Percentiles rank a stretch among this genome's conserved stretches.
These are phyloP conservation scores for Echeveria elegans DNA, from an alignment of 164 flowering plant species.

Conservation along the genomic window DNA sequence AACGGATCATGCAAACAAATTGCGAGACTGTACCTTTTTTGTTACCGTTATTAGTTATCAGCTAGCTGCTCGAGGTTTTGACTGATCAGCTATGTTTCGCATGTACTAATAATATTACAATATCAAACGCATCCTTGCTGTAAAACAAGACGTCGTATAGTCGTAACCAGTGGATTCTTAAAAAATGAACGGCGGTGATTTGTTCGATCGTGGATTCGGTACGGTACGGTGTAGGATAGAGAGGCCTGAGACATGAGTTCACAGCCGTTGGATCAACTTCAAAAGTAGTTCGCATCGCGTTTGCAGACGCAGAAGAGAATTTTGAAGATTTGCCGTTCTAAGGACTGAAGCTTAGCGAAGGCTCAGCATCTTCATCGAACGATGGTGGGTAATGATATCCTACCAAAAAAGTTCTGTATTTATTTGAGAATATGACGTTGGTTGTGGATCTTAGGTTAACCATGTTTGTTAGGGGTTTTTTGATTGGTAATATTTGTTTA, in stretches of 20 bases:
- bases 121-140: no score
- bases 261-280: not conserved
- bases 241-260: not conserved
- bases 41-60: no score
- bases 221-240: not conserved
- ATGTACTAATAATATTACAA: not conserved
- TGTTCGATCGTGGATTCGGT: not conserved
- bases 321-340: not conserved
- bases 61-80: no score
- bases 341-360: not conserved
- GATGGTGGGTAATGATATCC: not conserved
- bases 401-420: no score
- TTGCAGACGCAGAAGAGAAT: conserved; percentile 2
- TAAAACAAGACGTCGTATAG: no score
- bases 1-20: no score
- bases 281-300: not conserved
- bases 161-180: not conserved
- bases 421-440: not conserved
- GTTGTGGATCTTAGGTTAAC: not conserved
- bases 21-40: no score
- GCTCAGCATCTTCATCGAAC: not conserved
- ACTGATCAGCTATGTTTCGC: not conserved
- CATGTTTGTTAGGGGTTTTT: not conserved
- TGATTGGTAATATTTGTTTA: not conserved
- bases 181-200: not conserved